These are phyloP conservation scores for Russula foetens DNA, from an alignment of 768 basidiomycete species.

Conservation along the genomic window DNA sequence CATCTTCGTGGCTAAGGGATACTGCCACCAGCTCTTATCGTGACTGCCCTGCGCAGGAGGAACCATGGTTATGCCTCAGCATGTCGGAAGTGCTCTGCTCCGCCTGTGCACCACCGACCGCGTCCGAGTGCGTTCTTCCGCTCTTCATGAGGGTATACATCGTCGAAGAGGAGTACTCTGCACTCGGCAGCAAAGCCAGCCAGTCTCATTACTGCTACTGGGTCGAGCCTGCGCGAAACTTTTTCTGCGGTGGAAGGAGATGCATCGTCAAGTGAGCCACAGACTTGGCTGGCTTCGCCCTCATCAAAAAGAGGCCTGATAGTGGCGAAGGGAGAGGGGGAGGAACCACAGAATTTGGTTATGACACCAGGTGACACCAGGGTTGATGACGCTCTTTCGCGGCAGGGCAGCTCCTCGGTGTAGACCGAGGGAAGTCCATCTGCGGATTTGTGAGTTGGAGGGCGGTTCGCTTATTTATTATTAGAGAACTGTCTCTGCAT, in stretches of 20 bases:
- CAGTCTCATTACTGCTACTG: neutral
- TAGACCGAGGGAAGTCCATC: neutral
- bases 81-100: constrained; percentile 1
- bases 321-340: neutral
- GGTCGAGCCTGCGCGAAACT: neutral
- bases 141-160: constrained; percentile 1
- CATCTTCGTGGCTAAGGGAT: too few relatives aligned
- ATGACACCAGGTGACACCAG: neutral
- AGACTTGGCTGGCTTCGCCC: neutral
- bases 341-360: neutral
- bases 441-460: too few relatives aligned
- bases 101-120: neutral
- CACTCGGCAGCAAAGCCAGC: neutral
- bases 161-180: neutral
- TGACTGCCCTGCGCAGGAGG: neutral
- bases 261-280: neutral
- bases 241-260: too few relatives aligned
- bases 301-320: neutral
- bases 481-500: too few relatives aligned
- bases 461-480: neutral
- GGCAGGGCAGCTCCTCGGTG: neutral
- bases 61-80: constrained; percentile 1
- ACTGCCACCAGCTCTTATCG: neutral
- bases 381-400: neutral
- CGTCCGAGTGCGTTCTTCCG: neutral